phyloP scores from a whole-genome alignment of 305 asterid genomes.

The Fraxinus velutina region DNA sequence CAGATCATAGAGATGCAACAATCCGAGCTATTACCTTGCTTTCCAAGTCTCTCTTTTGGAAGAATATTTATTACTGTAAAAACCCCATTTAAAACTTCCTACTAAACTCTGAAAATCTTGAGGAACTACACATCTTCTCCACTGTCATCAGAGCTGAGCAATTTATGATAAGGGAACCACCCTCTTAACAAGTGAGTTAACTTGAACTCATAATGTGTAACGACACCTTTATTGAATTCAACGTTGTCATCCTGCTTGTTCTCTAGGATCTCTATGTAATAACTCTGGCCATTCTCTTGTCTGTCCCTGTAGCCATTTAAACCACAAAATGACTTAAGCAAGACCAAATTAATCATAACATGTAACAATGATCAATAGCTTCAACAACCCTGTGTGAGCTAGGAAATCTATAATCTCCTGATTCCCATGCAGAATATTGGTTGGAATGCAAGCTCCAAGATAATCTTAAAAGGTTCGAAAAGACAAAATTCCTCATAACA shows the following conservation, averaged over 20 bases:
- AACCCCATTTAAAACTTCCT: conserved; percentile 36
- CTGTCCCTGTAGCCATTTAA: conserved; percentile 24
- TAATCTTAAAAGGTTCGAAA: not conserved
- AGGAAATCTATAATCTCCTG: not conserved
- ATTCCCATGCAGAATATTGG: not conserved
- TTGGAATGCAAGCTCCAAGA: not conserved
- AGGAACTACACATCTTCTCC: conserved; percentile 30
- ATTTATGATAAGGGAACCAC: conserved; percentile 50
- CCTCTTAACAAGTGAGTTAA: conserved; percentile 39
- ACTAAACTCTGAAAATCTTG: conserved; percentile 29
- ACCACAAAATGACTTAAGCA: conserved; percentile 30
- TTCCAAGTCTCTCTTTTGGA: conserved; percentile 30
- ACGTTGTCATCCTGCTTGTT: conserved; percentile 29
- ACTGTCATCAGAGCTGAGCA: conserved; percentile 28
- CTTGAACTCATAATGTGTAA: conserved; percentile 30
- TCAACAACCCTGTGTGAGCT: not conserved
- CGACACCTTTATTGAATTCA: conserved; percentile 20
- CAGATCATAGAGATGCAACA: conserved; percentile 5
- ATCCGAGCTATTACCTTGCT: conserved; percentile 17
- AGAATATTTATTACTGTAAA: conserved; percentile 29
- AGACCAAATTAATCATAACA: conserved; percentile 11
- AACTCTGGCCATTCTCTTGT: conserved; percentile 24
- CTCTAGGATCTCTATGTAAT: conserved; percentile 27
- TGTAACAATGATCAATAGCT: not conserved
- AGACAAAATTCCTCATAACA: not conserved